phyloP scores from a whole-genome alignment of 2,329 filamentous ascomycete species.

The Endoconidiophora polonica region DNA sequence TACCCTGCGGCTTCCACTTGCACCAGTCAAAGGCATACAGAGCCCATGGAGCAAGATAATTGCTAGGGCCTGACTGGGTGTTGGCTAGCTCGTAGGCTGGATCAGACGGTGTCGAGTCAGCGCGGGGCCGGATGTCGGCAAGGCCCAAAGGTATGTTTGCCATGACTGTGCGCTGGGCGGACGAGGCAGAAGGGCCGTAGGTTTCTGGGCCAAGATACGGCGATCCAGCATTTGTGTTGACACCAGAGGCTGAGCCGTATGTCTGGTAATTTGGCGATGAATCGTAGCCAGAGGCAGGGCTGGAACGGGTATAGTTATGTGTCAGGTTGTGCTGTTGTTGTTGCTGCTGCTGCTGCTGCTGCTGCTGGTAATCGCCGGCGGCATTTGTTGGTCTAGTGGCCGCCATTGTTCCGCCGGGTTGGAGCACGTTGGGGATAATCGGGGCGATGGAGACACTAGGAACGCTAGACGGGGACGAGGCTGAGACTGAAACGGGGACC shows the following conservation, averaged over 20 bases:
- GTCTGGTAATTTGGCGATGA: constrained; percentile 35
- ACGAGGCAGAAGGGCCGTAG: constrained; percentile 1
- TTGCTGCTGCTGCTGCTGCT: constrained; percentile 8
- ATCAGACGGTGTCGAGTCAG: constrained; percentile 66
- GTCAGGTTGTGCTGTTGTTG: constrained; percentile 19
- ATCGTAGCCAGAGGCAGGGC: constrained; percentile 49
- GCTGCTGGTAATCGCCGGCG: constrained; percentile 6
- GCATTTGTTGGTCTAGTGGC: constrained; percentile 16
- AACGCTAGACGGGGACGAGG: constrained; percentile 2
- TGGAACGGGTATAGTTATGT: constrained; percentile 72
- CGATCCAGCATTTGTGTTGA: constrained; percentile 24
- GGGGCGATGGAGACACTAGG: constrained; percentile 7
- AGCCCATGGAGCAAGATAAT: constrained; percentile 85
- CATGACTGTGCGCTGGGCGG: constrained; percentile 7
- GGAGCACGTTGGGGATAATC: constrained; percentile 40
- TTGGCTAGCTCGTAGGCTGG: constrained; percentile 52
- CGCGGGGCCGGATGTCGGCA: constrained; percentile 76
- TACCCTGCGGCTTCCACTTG: constrained; percentile 77
- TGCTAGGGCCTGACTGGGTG: constrained; percentile 59
- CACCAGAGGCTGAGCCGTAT: constrained; percentile 23
- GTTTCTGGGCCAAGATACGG: constrained; percentile 44
- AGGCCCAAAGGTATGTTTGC: constrained; percentile 78
- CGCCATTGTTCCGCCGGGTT: constrained; percentile 33
- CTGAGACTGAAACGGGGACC: constrained; percentile 5
- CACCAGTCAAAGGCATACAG: constrained; percentile 98